These are phyloP conservation scores for Chara braunii DNA, from an alignment of 139 green algal genomes.

Conservation along the genomic window DNA sequence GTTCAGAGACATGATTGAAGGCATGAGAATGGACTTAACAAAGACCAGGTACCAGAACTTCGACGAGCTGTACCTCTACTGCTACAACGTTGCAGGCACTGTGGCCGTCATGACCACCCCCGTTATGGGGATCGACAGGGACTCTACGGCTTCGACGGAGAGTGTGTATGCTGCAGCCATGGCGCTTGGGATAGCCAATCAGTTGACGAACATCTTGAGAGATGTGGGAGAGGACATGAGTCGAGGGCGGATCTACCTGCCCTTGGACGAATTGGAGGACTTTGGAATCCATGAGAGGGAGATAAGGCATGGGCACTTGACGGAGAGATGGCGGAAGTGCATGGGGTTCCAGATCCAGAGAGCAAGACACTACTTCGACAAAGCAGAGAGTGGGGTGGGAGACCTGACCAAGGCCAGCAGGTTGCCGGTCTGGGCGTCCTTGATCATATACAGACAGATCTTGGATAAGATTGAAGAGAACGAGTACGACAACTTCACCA, in stretches of 20 bases:
- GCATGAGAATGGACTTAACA: constrained; percentile 96
- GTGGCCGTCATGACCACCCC: constrained; percentile 93
- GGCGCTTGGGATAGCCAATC: constrained; percentile 91
- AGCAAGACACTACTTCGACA: constrained; percentile 70
- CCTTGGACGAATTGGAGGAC: constrained; percentile 75
- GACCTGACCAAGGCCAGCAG: constrained; percentile 72
- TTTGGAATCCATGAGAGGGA: constrained; percentile 83
- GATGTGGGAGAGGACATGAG: constrained; percentile 94
- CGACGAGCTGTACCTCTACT: constrained; percentile 99
- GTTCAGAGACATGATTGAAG: constrained; percentile 95
- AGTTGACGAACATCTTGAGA: constrained; percentile 98
- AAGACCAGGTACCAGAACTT: constrained; percentile 90
- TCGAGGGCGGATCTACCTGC: constrained; percentile 93
- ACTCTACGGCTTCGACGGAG: constrained; percentile 64
- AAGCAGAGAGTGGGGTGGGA: constrained; percentile 36
- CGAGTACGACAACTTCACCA: constrained; percentile 96
- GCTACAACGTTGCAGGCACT: constrained; percentile 93
- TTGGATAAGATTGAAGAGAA: constrained; percentile 93
- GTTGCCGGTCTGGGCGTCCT: constrained; percentile 90
- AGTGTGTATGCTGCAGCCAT: constrained; percentile 82
- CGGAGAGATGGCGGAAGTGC: constrained; percentile 77
- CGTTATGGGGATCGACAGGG: constrained; percentile 87
- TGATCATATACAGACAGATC: constrained; percentile 93
- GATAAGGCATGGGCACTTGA: constrained; percentile 58
- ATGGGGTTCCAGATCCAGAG: constrained; percentile 95